Evolutionary conservation across 2,329 filamentous ascomycete species (phyloP), one percentile per base, ranked within the genome.

Genomic region (Trichoderma oligosporum): DNA sequence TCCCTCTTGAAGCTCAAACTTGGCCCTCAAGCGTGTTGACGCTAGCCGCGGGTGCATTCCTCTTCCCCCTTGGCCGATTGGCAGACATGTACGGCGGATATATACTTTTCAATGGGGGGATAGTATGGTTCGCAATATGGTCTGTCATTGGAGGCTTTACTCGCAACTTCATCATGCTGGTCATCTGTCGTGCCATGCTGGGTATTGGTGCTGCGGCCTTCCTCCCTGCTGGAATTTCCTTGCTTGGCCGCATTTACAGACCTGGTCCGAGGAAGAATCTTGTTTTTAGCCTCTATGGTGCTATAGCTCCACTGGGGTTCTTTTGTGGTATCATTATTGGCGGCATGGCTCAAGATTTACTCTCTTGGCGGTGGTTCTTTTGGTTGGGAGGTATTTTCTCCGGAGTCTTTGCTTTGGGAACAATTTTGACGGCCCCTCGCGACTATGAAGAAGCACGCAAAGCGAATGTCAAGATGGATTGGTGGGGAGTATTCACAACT

Each of bases 181-280:
- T 88, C 61, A 74, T 86, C 27, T 86, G 83, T 65, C 83, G 87
- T 57, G 86, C 86, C 3, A 73, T 89, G 51, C 83, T 88, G 68
- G 86, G 87, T 0, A 70, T 90, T 16, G 87, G 86, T 0, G 79
- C 86, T 1, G 84, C 85, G 2, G 85, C 85, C 0, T 87, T 86
- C 61, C 70, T 91, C 12, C 86, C 87, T 0, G 82, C 84, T 0
- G 82, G 85, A 1, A 80, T 91, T 57, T 85, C 85, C 73, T 74
- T 89, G 9, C 72, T 88, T 1, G 85, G 85, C 1, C 82, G 77
- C 46, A 80, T 77, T 2, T 89, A 89, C 66, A 77, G 85, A 4
- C 85, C 86, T 0, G 85, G 85, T 0, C 85, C 84, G 1, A 76
- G 85, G 5, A 89, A 89, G 71, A 89, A 88, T 63, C 66, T 88